These are phyloP conservation scores for Stachybotrys echinatus DNA, from an alignment of 2,329 filamentous ascomycete genomes.

Conservation along the genomic window DNA sequence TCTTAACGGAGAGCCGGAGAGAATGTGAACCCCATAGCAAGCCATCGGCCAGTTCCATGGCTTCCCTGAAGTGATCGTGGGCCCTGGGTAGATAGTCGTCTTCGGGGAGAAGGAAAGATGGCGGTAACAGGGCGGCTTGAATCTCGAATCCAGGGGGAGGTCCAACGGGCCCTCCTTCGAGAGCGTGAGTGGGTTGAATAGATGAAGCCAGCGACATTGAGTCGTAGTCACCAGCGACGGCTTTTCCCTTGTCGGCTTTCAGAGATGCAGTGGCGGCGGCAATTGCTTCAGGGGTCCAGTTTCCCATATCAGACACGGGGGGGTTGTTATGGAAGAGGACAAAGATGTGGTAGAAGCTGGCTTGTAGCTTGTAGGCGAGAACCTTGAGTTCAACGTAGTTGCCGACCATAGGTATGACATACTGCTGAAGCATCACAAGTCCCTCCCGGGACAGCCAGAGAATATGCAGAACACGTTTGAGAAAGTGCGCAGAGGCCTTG, in stretches of 20 bases:
- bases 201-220: constrained; percentile 34
- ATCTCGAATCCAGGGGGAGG: constrained; percentile 50
- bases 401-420: constrained; percentile 78
- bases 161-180: constrained; percentile 55
- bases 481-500: constrained; percentile 69
- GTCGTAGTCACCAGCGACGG: constrained; percentile 38
- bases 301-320: constrained; percentile 58
- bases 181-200: constrained; percentile 40
- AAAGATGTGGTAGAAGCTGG: constrained; percentile 95
- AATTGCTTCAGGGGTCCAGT: constrained; percentile 41
- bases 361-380: constrained; percentile 83
- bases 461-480: constrained; percentile 82
- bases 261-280: constrained; percentile 26
- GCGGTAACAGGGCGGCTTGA: constrained; percentile 34
- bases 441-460: constrained; percentile 94
- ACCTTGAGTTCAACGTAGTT: constrained; percentile 81
- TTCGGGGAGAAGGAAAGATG: constrained; percentile 74
- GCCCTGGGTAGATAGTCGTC: constrained; percentile 80
- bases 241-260: constrained; percentile 43
- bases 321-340: constrained; percentile 94
- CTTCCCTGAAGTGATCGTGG: constrained; percentile 73
- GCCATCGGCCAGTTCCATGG: constrained; percentile 65
- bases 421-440: constrained; percentile 78
- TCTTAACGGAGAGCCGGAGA: constrained; percentile 79
- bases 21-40: constrained; percentile 86